Base-by-base conservation (phyloP, 2,329 filamentous ascomycete genomes). In the Pyrenophora tritici-repentis region DNA sequence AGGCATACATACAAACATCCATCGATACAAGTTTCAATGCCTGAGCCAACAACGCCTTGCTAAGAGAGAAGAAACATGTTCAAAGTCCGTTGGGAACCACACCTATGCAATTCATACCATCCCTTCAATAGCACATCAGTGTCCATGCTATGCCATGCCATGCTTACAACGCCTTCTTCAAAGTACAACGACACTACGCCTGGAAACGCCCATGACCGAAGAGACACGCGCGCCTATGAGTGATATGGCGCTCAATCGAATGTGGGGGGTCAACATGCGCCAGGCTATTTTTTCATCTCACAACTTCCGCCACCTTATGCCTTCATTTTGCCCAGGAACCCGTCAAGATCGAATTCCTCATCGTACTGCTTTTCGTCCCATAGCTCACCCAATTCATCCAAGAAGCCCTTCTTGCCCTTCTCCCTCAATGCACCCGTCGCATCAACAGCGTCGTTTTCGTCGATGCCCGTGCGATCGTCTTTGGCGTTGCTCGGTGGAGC, bases 341-440 rank as follows among this genome's bases (percentile, higher is more conserved):
- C 92, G 66, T 96, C 91, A 61, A 99, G 78, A 72, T 97, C 91
- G 73, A 97, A 97, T 75, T 96, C 95, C 78, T 99, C 94, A 76
- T 97, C 91, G 74, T 99, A 99, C 78, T 97, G 92, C 71, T 87
- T 87, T 72, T 97, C 93, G 72, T 99, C 94, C 93, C 94, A 99
- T 24, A 99, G 78, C 75, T 99, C 94, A 50, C 91, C 93, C 50
- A 99, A 76, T 68, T 97, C 94, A 71, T 99, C 94, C 56, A 97
- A 77, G 84, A 93, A 96, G 6, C 92, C 88, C 81, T 96, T 97
- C 82, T 97, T 97, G 51, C 94, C 94, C 65, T 95, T 95, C 73
- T 96, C 90, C 60, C 91, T 83, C 45, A 97, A 87, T 65, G 97
- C 91, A 40, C 94, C 94, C 18, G 89, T 91, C 56, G 95, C 92